Percentiles rank a stretch among this genome's conserved stretches.
Conservation (phyloP, 192 early-diverging fungal genomes). For the Entomortierella lignicola region DNA sequence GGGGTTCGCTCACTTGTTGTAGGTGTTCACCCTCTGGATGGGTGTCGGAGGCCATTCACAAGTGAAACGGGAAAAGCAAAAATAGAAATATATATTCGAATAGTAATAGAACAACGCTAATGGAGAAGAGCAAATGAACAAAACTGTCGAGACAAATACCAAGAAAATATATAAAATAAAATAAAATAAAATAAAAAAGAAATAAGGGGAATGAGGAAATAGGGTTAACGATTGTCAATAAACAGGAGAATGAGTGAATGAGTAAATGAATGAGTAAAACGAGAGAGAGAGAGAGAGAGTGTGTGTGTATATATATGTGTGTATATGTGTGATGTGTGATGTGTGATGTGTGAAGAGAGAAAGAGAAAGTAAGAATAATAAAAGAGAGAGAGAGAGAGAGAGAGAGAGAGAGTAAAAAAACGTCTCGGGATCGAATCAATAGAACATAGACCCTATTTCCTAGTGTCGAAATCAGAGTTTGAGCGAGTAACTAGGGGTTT, state of each 20-base stretch:
- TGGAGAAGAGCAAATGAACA: not conserved
- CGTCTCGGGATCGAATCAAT: too few species aligned
- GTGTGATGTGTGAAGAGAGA: not conserved
- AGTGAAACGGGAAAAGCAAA: not conserved
- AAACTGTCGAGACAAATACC: conserved; percentile 7
- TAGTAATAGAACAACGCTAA: not conserved
- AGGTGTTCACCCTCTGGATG: conserved; percentile 23
- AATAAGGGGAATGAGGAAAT: too few species aligned
- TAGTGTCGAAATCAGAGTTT: too few species aligned
- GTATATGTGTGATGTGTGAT: not conserved
- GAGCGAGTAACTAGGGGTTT: too few species aligned
- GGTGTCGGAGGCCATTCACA: conserved; percentile 45
- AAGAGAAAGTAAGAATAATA: not conserved
- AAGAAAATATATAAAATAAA: not conserved
- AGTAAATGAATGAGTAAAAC: not conserved
- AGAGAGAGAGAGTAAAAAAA: not conserved
- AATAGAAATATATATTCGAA: not conserved
- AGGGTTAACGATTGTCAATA: too few species aligned
- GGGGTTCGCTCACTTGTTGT: conserved; percentile 2
- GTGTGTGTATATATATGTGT: not conserved
- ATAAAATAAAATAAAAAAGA: conserved; percentile 2
- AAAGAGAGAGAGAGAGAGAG: conserved; percentile 10
- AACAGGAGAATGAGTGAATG: too few species aligned
- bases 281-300: not conserved
- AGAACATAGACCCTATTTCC: too few species aligned